These are phyloP conservation scores for Arabidopsis hybrid DNA, from an alignment of 441 rosid species.

Conservation along the genomic window DNA sequence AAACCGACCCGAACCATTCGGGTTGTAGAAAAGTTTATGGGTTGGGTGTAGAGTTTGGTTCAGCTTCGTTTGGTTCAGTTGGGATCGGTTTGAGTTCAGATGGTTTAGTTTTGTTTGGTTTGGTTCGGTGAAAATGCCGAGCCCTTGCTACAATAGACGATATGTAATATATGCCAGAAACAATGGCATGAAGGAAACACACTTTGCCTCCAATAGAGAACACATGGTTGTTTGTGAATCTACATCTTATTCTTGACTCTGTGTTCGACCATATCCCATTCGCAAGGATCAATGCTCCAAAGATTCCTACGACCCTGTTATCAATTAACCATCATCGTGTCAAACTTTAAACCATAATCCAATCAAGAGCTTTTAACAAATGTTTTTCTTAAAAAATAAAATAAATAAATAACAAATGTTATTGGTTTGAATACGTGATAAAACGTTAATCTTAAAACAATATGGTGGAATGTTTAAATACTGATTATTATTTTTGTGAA, in stretches of 20 bases:
- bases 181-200: constrained; percentile 35
- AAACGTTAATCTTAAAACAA: background rate
- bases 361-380: background rate
- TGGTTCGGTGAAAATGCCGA: no score
- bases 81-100: no score
- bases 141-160: constrained; percentile 7
- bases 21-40: no score
- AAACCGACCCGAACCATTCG: no score
- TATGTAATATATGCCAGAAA: constrained; percentile 13
- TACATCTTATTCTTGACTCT: constrained; percentile 33
- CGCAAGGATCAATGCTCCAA: constrained; percentile 1
- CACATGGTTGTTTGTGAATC: constrained; percentile 14
- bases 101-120: no score
- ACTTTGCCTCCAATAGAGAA: constrained; percentile 16
- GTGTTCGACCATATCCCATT: constrained; percentile 35
- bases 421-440: background rate
- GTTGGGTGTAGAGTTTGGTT: no score
- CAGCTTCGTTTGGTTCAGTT: no score
- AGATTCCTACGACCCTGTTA: constrained; percentile 11
- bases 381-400: background rate
- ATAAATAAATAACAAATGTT: background rate
- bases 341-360: constrained; percentile 1
- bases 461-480: background rate
- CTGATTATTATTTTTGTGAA: background rate
- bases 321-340: background rate